These are phyloP conservation scores for Thecaphora frezii DNA, from an alignment of 1,284 basidiomycete genomes.

Conservation along the genomic window DNA sequence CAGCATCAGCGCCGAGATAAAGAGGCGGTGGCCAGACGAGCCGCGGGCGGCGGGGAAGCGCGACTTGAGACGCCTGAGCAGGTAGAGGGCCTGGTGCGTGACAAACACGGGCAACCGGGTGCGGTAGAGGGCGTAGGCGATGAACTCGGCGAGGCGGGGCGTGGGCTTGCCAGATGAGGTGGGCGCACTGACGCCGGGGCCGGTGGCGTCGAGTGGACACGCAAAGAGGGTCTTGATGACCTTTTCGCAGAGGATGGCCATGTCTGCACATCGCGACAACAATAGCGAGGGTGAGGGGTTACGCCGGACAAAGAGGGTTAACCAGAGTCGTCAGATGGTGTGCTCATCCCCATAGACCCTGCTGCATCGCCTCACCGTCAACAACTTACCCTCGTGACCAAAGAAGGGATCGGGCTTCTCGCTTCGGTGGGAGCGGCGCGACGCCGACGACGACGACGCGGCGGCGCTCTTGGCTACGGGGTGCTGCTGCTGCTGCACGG, in stretches of 20 bases:
- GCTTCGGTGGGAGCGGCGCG: constrained; percentile 11
- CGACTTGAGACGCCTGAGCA: constrained; percentile 55
- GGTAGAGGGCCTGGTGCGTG: constrained; percentile 53
- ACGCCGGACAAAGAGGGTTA: background rate
- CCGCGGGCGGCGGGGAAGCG: constrained; percentile 57
- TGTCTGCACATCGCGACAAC: constrained; percentile 13
- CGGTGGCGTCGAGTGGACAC: constrained; percentile 53
- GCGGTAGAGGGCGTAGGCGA: constrained; percentile 58
- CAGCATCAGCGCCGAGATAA: constrained; percentile 59
- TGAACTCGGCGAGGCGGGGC: constrained; percentile 57
- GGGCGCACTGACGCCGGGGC: constrained; percentile 32
- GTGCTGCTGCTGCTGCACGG: background rate
- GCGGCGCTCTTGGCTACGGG: background rate
- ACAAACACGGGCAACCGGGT: constrained; percentile 55
- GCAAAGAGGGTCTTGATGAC: constrained; percentile 53
- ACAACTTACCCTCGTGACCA: constrained; percentile 37
- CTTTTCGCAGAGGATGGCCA: constrained; percentile 47
- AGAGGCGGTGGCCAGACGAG: constrained; percentile 58
- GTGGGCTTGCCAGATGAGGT: constrained; percentile 23
- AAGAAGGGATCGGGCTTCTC: constrained; percentile 49
- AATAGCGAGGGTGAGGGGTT: background rate
- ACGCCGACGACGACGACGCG: constrained; percentile 6
- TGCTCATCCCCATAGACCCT: too few species aligned
- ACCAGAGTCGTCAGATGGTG: too few species aligned
- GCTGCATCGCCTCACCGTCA: too few species aligned